These are phyloP conservation scores for Annulohypoxylon nitens DNA, from an alignment of 495 filamentous ascomycete species.

Conservation along the genomic window DNA sequence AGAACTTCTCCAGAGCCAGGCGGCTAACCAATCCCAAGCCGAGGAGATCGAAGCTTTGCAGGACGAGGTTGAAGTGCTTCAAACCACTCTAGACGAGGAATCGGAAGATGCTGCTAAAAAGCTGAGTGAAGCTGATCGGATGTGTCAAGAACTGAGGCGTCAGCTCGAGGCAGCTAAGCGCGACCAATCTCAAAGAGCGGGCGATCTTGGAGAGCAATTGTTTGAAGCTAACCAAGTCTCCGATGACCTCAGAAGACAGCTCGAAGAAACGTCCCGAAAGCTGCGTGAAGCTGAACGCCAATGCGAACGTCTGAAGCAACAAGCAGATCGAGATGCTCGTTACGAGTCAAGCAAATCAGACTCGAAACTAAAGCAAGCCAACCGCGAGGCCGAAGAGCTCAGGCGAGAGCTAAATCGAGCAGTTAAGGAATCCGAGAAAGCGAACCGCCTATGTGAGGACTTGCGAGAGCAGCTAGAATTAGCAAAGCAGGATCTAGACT, in stretches of 20 bases:
- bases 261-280: conserved; percentile 56
- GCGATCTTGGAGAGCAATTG: conserved; percentile 75
- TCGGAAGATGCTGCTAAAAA: conserved; percentile 72
- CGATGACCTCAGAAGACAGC: conserved; percentile 71
- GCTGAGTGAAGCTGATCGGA: conserved; percentile 60
- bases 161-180: conserved; percentile 61
- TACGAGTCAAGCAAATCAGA: conserved; percentile 68
- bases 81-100: conserved; percentile 80
- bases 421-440: conserved; percentile 46
- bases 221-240: conserved; percentile 78
- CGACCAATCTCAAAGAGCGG: conserved; percentile 55
- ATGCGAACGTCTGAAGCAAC: conserved; percentile 58
- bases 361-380: conserved; percentile 54
- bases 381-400: conserved; percentile 61
- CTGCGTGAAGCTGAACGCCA: conserved; percentile 57
- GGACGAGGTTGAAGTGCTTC: conserved; percentile 83
- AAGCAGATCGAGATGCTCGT: conserved; percentile 57
- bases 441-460: conserved; percentile 42
- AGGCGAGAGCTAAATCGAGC: conserved; percentile 59
- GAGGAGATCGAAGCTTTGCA: conserved; percentile 81
- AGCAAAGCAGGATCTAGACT: conserved; percentile 48
- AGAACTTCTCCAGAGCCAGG: conserved; percentile 74
- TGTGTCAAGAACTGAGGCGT: conserved; percentile 64
- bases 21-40: conserved; percentile 71
- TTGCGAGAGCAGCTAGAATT: conserved; percentile 40